Evolutionary conservation across 202 grass and related monocot species (phyloP).

Genomic region (Zoysia matrella): DNA sequence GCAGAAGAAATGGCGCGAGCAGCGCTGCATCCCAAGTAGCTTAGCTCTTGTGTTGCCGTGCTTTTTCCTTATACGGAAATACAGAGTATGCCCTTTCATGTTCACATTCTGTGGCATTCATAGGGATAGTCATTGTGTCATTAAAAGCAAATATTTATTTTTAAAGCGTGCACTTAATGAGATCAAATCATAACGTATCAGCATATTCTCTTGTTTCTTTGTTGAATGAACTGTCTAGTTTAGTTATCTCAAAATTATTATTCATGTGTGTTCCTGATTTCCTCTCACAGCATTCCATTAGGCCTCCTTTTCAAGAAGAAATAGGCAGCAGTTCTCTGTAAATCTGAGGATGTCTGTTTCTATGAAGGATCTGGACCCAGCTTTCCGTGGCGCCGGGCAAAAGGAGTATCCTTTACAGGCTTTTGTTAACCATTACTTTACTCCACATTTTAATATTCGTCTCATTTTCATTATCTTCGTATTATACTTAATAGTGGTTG

Average conservation of each 20-base stretch:
- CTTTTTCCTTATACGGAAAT: slow-evolving; percentile 28
- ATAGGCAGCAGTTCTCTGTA: slow-evolving; percentile 17
- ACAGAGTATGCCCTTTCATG: not conserved
- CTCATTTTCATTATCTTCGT: slow-evolving; percentile 21
- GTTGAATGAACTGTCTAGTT: not conserved
- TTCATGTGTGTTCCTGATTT: not conserved
- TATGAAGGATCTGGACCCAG: slow-evolving; percentile 90
- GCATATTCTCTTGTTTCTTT: not conserved
- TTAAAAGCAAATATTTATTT: not conserved
- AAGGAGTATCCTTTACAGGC: slow-evolving; percentile 86
- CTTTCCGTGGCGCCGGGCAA: slow-evolving; percentile 86
- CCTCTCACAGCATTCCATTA: slow-evolving; percentile 46
- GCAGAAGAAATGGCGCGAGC: not conserved
- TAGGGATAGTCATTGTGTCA: not conserved
- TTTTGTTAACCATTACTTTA: slow-evolving; percentile 19
- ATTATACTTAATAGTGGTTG: not conserved
- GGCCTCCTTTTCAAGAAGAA: slow-evolving; percentile 30
- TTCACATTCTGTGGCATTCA: not conserved
- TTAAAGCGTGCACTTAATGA: not conserved
- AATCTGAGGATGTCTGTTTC: slow-evolving; percentile 76
- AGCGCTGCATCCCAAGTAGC: not conserved
- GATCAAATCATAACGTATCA: not conserved
- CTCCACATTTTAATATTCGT: not conserved
- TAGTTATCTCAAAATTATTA: slow-evolving; percentile 10
- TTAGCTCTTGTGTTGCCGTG: not conserved